Evolutionary conservation across 495 filamentous ascomycete species (phyloP).

Genomic region (Annulohypoxylon moriforme): DNA sequence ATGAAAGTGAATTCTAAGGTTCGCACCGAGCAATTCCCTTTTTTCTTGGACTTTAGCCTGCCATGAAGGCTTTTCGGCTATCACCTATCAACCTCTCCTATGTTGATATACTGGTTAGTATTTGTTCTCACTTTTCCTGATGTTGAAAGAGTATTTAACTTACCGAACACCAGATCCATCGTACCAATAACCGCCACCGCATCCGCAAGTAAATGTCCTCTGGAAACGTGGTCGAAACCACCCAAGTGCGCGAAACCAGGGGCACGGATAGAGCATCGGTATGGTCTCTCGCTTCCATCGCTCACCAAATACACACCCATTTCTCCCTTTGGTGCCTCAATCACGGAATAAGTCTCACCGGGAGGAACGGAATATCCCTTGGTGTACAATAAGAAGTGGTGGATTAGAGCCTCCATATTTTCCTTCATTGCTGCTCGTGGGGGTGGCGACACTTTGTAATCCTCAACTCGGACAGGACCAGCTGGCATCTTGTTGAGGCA

Average conservation of each 20-base stretch:
- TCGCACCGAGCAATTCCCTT: slow-evolving; percentile 27
- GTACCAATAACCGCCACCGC: slow-evolving; percentile 97
- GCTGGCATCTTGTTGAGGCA: slow-evolving; percentile 99
- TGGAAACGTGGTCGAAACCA: slow-evolving; percentile 91
- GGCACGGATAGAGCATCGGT: slow-evolving; percentile 96
- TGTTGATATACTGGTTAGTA: slow-evolving; percentile 29
- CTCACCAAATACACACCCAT: slow-evolving; percentile 99
- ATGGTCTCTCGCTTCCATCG: slow-evolving; percentile 95
- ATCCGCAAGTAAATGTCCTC: slow-evolving; percentile 94
- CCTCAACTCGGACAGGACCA: slow-evolving; percentile 92
- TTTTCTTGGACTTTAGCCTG: slow-evolving; percentile 32
- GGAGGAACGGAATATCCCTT: slow-evolving; percentile 99
- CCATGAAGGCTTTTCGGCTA: slow-evolving; percentile 14
- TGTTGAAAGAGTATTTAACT: slow-evolving; percentile 35
- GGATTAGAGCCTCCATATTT: slow-evolving; percentile 99
- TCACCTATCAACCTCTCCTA: slow-evolving; percentile 64
- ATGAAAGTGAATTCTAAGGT: slow-evolving; percentile 33
- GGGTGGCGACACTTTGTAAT: slow-evolving; percentile 98
- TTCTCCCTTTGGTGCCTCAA: slow-evolving; percentile 99
- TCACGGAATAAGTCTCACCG: slow-evolving; percentile 96
- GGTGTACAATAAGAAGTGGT: slow-evolving; percentile 98
- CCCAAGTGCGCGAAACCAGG: slow-evolving; percentile 96
- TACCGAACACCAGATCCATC: slow-evolving; percentile 82
- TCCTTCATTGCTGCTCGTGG: slow-evolving; percentile 99
- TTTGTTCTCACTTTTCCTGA: not conserved